Conservation (phyloP, 2,329 filamentous ascomycete genomes). For the Cytospora paraplurivora region DNA sequence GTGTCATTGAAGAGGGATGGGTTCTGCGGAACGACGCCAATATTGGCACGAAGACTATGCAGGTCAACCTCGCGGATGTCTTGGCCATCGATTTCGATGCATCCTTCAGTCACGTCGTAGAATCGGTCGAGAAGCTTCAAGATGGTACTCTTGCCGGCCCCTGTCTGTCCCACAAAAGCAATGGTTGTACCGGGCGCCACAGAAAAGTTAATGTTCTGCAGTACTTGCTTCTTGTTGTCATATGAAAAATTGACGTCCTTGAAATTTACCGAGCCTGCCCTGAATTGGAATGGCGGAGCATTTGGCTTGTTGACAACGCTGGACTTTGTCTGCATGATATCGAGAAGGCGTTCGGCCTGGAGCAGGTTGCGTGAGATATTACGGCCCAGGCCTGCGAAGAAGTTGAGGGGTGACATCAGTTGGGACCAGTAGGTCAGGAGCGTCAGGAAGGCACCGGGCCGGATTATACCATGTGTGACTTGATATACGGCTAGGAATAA, state of each 20-base stretch:
- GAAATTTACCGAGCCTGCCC: slow-evolving; percentile 58
- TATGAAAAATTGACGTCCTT: slow-evolving; percentile 60
- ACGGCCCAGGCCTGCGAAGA: slow-evolving; percentile 63
- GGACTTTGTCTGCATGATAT: slow-evolving; percentile 61
- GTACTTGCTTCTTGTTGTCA: slow-evolving; percentile 59
- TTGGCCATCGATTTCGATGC: slow-evolving; percentile 58
- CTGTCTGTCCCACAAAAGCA: slow-evolving; percentile 59
- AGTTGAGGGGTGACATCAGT: slow-evolving; percentile 69
- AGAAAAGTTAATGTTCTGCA: slow-evolving; percentile 55
- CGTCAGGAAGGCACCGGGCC: slow-evolving; percentile 69
- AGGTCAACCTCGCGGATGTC: slow-evolving; percentile 58
- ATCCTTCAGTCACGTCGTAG: slow-evolving; percentile 57
- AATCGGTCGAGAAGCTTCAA: slow-evolving; percentile 61
- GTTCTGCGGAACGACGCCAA: slow-evolving; percentile 59
- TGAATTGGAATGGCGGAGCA: slow-evolving; percentile 52
- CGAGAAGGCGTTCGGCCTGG: slow-evolving; percentile 58
- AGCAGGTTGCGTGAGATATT: slow-evolving; percentile 59
- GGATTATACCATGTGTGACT: slow-evolving; percentile 56
- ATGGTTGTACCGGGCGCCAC: slow-evolving; percentile 48
- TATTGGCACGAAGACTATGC: slow-evolving; percentile 53
- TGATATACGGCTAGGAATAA: slow-evolving; percentile 64
- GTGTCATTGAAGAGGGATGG: slow-evolving; percentile 60
- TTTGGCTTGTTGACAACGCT: slow-evolving; percentile 55
- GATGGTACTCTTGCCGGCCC: slow-evolving; percentile 61
- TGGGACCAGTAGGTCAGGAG: slow-evolving; percentile 75